Evolutionary conservation across 208 protist genomes (phyloP).

Genomic region (Leishmania gerbilli): DNA sequence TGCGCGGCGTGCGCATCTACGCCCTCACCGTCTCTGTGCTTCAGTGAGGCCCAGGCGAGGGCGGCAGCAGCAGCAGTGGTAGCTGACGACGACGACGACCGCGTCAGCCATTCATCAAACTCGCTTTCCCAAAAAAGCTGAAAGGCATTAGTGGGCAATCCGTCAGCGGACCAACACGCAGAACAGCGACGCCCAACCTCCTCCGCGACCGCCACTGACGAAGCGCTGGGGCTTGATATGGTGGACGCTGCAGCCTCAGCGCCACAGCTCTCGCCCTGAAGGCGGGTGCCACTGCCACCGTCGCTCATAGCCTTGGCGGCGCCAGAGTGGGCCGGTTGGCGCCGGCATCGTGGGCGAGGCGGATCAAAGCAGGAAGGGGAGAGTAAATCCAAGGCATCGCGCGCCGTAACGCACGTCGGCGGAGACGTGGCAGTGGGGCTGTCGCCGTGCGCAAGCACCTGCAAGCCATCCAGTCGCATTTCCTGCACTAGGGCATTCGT

Average conservation of each 20-base stretch:
- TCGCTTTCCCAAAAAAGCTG: slow-evolving; percentile 21
- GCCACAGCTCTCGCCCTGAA: background rate
- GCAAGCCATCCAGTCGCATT: background rate
- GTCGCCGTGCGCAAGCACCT: background rate
- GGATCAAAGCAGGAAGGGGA: slow-evolving; percentile 1
- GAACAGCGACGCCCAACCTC: background rate
- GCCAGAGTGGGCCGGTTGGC: background rate
- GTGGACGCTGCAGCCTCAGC: background rate
- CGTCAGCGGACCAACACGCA: slow-evolving; percentile 12
- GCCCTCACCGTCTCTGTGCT: background rate
- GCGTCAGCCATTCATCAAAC: slow-evolving; percentile 13
- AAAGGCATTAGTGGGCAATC: slow-evolving; percentile 14
- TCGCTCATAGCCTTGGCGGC: background rate
- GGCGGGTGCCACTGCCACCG: background rate
- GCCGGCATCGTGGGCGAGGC: slow-evolving; percentile 4
- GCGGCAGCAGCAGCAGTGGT: background rate
- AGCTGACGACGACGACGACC: background rate
- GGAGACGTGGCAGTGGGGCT: background rate
- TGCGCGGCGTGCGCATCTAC: background rate
- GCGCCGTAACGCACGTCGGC: background rate
- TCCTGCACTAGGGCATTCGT: slow-evolving; percentile 10
- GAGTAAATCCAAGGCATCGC: background rate
- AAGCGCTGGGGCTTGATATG: background rate
- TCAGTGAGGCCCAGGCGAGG: slow-evolving; percentile 7
- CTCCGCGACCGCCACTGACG: background rate